Percentiles rank a stretch among this genome's conserved stretches.
phyloP scores from a whole-genome alignment of 192 early-diverging fungal genomes.

The Gryganskiella cystojenkinii region DNA sequence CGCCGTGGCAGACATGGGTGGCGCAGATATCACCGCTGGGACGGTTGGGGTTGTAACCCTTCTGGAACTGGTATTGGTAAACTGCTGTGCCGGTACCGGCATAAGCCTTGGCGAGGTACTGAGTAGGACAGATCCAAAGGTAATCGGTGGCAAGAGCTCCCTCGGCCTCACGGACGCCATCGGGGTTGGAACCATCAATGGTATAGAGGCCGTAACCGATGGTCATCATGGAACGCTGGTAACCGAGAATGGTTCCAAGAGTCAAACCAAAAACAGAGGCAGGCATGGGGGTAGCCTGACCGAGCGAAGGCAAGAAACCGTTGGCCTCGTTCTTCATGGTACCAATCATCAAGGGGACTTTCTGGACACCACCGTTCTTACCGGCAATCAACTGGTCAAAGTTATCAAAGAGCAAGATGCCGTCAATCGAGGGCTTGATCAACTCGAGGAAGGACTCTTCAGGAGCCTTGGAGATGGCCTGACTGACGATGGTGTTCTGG shows the following conservation, averaged over 20 bases:
- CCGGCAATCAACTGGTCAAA: constrained; percentile 53
- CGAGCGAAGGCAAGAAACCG: constrained; percentile 51
- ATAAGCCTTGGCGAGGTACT: constrained; percentile 48
- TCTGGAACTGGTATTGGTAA: constrained; percentile 52
- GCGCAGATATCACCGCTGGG: constrained; percentile 32
- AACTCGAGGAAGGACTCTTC: constrained; percentile 53
- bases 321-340: constrained; percentile 52
- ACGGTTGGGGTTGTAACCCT: constrained; percentile 39
- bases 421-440: constrained; percentile 49
- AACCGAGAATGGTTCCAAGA: constrained; percentile 35
- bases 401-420: constrained; percentile 39
- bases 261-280: constrained; percentile 31
- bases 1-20: constrained; percentile 48
- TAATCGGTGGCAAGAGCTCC: constrained; percentile 41
- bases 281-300: constrained; percentile 45
- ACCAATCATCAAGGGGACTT: constrained; percentile 48
- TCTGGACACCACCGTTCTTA: constrained; percentile 36
- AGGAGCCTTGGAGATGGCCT: constrained; percentile 38
- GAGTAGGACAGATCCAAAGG: constrained; percentile 47
- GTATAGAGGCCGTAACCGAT: constrained; percentile 27
- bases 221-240: constrained; percentile 46
- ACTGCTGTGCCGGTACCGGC: constrained; percentile 23
- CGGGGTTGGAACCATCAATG: constrained; percentile 37
- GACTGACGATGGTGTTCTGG: constrained; percentile 35
- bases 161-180: constrained; percentile 36